A percentile compares a stretch with the other conserved stretches of the same genome.
Conservation (phyloP, 305 asterid genomes). For the Fraxinus velutina region DNA sequence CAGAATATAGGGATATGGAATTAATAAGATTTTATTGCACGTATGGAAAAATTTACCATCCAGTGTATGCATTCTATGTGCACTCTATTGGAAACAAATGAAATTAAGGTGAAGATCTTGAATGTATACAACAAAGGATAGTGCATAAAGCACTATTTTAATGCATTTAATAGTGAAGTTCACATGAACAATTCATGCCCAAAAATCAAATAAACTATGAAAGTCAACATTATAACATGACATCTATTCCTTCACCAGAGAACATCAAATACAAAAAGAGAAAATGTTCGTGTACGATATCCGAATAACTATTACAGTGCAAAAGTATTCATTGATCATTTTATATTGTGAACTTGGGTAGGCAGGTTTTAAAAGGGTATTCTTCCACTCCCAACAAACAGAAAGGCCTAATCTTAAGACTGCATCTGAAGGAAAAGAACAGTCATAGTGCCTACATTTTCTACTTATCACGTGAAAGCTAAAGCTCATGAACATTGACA, state of each 20-base stretch:
- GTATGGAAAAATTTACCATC: neutral
- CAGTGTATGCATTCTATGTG: constrained; percentile 6
- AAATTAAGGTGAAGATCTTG: neutral
- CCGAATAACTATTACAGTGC: neutral
- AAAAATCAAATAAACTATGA: neutral
- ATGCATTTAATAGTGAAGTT: neutral
- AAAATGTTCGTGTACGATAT: neutral
- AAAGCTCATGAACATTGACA: neutral
- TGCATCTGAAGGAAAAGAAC: neutral
- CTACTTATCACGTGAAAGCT: neutral
- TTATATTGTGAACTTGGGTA: neutral
- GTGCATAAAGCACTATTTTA: neutral
- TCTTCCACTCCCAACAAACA: neutral
- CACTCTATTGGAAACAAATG: neutral
- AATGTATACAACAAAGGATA: neutral
- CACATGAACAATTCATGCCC: neutral
- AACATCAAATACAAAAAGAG: neutral
- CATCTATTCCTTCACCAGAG: neutral
- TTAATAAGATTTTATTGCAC: constrained; percentile 2
- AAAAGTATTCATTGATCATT: neutral
- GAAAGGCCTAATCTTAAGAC: neutral
- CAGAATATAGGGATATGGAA: neutral
- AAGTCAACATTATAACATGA: neutral
- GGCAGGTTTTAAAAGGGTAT: neutral
- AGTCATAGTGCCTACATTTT: neutral